Evolutionary conservation across 179 eudicot species (phyloP), one percentile per base, ranked within the genome.

Genomic region (Silene vulgaris): DNA sequence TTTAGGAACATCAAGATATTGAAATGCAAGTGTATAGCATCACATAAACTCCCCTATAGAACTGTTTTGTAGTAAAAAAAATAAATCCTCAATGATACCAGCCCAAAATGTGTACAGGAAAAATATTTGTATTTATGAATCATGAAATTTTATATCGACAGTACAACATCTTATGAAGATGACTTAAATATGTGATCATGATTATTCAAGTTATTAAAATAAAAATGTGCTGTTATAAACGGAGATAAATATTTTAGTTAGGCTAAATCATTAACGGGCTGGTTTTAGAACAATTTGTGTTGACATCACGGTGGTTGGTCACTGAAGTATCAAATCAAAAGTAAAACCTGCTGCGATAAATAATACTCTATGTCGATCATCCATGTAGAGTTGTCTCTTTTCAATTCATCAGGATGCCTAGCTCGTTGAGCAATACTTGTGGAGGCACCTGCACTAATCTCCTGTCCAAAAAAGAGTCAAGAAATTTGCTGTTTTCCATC

Each of bases 371-470:
- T 89, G 82, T 95, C 97, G 77, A 95, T 84, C 84, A 92, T 89
- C 97, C 97, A 92, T 66, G 88, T 90, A 28, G 83, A 90, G 71
- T 88, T 88, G 77, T 86, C 92, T 66, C 54, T 84, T 73, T 82
- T 86, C 84, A 95, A 76, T 84, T 92, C 99, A 75, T 92, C 97
- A 67, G 97, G 99, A 84, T 95, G 99, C 84, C 99, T 92, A 69
- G 99, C 99, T 45, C 99, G 90, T 85, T 90, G 97, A 79, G 99
- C 97, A 74, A 95, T 90, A 73, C 97, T 97, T 43, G 81, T 43
- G 16, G 96, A 89, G 75, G 84, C 74, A 76, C 85, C 86, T 50
- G 88, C 85, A 83, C 83, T 74, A 64, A 73, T 77, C 14, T 89
- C 99, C 99, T 95, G 84, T 19, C 74, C 52, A 71, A 56, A 52